Conservation (phyloP, 129 eudicot genomes). For the Centaurea solstitialis region DNA sequence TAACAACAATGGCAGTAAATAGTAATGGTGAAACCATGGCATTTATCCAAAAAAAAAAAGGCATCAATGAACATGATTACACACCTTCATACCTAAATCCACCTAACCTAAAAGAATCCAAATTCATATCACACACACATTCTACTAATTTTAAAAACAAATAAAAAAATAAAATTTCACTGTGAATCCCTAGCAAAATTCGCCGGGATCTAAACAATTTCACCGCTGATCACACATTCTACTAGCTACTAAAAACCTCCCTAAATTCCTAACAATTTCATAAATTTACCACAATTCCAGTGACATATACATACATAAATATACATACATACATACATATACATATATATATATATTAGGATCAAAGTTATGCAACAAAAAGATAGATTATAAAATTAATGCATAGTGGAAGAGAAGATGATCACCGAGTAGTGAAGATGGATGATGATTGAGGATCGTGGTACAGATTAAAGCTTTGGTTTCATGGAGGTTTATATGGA, state of each 20-base stretch:
- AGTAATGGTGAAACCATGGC: too few species aligned
- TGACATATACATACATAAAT: too few species aligned
- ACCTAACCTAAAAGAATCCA: not conserved
- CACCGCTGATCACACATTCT: constrained; percentile 2
- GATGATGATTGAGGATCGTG: too few species aligned
- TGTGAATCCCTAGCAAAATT: too few species aligned
- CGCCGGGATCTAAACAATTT: not conserved
- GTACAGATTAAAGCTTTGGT: too few species aligned
- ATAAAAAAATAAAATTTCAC: not conserved
- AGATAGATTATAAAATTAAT: too few species aligned
- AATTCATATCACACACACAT: not conserved
- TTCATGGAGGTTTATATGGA: too few species aligned
- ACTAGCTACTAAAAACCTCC: not conserved
- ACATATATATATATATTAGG: too few species aligned
- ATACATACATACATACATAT: too few species aligned
- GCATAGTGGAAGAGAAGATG: too few species aligned
- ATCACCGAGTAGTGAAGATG: too few species aligned
- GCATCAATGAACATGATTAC: not conserved
- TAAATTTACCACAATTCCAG: constrained; percentile 1
- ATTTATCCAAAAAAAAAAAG: not conserved
- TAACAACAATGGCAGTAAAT: constrained; percentile 4
- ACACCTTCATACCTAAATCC: not conserved
- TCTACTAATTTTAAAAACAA: not conserved
- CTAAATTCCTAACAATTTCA: not conserved
- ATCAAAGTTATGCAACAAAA: too few species aligned